Evolutionary conservation across 495 filamentous ascomycete genomes (phyloP).

Genomic region (Neurospora tetrasperma): DNA sequence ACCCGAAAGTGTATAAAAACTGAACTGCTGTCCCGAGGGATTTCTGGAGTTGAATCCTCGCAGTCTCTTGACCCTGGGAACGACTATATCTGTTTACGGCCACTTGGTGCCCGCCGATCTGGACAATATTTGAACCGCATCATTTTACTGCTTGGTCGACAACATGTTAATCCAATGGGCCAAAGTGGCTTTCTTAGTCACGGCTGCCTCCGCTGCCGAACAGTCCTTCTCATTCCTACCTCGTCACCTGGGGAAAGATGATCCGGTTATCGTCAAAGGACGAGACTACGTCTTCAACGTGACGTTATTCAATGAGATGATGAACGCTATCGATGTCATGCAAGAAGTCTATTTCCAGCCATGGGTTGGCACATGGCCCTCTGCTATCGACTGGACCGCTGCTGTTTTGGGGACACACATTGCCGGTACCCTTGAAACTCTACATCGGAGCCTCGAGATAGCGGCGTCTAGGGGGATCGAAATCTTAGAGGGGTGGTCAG

Average conservation of each 20-base stretch:
- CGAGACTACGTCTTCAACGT: constrained; percentile 6
- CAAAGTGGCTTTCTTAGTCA: constrained; percentile 4
- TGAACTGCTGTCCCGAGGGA: neutral
- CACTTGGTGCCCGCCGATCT: neutral
- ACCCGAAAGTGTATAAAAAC: neutral
- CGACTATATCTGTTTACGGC: neutral
- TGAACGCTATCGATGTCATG: constrained; percentile 60
- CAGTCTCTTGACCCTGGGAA: neutral
- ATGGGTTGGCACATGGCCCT: constrained; percentile 75
- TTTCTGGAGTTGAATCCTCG: neutral
- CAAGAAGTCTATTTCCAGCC: constrained; percentile 67
- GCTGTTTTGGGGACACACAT: constrained; percentile 79
- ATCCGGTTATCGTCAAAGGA: neutral
- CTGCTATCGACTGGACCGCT: constrained; percentile 86
- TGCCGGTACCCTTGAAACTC: constrained; percentile 52
- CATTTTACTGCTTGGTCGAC: neutral
- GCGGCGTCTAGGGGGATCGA: constrained; percentile 28
- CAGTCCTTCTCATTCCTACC: constrained; percentile 1
- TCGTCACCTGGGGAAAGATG: neutral
- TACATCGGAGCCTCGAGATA: constrained; percentile 38
- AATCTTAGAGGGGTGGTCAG: neutral
- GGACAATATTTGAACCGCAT: neutral
- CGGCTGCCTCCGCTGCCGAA: constrained; percentile 2
- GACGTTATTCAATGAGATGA: constrained; percentile 31
- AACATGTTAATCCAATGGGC: constrained; percentile 4